Conservation (phyloP, 2,329 filamentous ascomycete genomes). For the Aspergillus spinulosporus region DNA sequence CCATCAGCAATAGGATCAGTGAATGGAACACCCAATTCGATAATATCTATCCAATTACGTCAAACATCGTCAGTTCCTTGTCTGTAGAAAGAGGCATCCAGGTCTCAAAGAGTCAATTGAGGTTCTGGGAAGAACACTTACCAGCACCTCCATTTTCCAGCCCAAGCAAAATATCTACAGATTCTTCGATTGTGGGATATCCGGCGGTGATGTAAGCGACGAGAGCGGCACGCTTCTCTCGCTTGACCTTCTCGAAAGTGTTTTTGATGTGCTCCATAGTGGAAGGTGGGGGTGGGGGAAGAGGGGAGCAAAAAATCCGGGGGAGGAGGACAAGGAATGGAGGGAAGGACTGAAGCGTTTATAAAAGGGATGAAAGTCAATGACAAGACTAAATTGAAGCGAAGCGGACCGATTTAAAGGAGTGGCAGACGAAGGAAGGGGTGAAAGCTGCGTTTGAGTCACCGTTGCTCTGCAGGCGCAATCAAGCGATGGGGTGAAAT, state of each 20-base stretch:
- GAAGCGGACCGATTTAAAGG: slow-evolving; percentile 3
- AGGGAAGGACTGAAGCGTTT: background rate
- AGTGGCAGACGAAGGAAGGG: background rate
- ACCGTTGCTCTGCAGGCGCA: slow-evolving; percentile 10
- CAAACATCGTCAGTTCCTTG: background rate
- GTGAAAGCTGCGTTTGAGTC: slow-evolving; percentile 17
- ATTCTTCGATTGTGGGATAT: slow-evolving; percentile 79
- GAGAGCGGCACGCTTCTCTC: slow-evolving; percentile 69
- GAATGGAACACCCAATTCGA: slow-evolving; percentile 94
- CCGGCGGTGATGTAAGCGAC: slow-evolving; percentile 97
- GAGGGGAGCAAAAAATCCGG: slow-evolving; percentile 8
- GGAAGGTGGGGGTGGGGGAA: slow-evolving; percentile 18
- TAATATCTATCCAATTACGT: slow-evolving; percentile 64
- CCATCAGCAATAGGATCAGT: slow-evolving; percentile 98
- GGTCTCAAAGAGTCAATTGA: slow-evolving; percentile 17
- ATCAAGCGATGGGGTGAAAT: too few species aligned
- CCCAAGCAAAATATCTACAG: slow-evolving; percentile 77
- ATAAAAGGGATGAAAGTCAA: background rate
- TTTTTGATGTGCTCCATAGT: slow-evolving; percentile 56
- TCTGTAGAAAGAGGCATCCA: background rate
- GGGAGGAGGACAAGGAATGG: slow-evolving; percentile 4
- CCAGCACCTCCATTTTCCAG: slow-evolving; percentile 92
- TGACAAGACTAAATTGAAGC: slow-evolving; percentile 1
- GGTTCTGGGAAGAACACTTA: slow-evolving; percentile 44
- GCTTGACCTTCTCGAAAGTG: slow-evolving; percentile 59